Conservation (phyloP, 2,329 filamentous ascomycete genomes). For the Lecanosticta acicola region DNA sequence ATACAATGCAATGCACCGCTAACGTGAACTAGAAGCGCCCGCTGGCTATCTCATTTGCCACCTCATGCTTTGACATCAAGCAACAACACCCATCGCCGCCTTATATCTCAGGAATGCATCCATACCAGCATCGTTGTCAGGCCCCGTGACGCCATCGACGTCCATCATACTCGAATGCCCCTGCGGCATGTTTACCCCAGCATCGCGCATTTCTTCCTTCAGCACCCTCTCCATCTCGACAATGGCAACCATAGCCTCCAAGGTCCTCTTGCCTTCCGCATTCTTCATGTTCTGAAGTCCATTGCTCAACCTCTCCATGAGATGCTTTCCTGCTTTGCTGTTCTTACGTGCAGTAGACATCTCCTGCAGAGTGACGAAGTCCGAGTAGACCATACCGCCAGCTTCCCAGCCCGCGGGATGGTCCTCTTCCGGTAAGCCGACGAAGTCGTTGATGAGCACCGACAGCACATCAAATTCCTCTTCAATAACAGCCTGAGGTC, state of each 20-base stretch:
- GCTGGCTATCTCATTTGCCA: too few relatives aligned
- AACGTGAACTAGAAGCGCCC: too few relatives aligned
- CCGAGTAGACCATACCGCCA: constrained; percentile 70
- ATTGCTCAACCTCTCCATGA: constrained; percentile 28
- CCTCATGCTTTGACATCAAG: too few relatives aligned
- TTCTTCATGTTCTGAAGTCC: constrained; percentile 38
- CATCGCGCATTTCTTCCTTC: constrained; percentile 55
- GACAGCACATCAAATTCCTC: constrained; percentile 68
- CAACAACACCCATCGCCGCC: constrained; percentile 71
- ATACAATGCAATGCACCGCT: too few relatives aligned
- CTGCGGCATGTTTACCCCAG: constrained; percentile 5
- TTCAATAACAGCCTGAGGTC: constrained; percentile 74
- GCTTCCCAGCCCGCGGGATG: constrained; percentile 62
- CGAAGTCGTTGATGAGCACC: constrained; percentile 65
- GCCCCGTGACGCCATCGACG: constrained; percentile 13
- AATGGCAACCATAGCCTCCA: constrained; percentile 61
- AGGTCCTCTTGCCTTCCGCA: constrained; percentile 39
- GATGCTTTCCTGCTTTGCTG: constrained; percentile 28
- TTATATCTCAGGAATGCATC: constrained; percentile 45
- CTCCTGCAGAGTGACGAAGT: constrained; percentile 17
- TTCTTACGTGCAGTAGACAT: constrained; percentile 28
- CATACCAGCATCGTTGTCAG: constrained; percentile 13
- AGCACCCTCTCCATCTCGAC: constrained; percentile 75
- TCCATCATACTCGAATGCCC: constrained; percentile 29
- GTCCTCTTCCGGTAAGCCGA: constrained; percentile 16